A percentile compares a stretch with the other conserved stretches of the same genome.
Conservation (phyloP, 352 stramenopile species). For the Pythium aquatile region DNA sequence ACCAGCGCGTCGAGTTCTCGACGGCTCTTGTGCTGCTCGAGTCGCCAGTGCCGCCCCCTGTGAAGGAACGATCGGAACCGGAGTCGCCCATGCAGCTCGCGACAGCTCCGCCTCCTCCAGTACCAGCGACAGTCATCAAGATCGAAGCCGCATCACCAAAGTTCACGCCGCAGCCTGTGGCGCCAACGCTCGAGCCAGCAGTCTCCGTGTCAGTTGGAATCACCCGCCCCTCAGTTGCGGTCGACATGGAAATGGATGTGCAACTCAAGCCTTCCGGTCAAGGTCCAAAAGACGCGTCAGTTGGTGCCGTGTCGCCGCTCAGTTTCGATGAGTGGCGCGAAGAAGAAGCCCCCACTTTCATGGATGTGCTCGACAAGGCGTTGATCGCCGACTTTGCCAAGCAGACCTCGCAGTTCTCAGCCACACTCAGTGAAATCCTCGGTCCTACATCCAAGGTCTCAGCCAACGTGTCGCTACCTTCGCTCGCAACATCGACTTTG, state of each 20-base stretch:
- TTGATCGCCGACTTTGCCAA: constrained; percentile 48
- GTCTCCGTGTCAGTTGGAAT: neutral
- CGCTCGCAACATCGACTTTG: neutral
- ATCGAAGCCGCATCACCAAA: constrained; percentile 6
- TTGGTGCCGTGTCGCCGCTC: constrained; percentile 41
- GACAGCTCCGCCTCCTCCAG: neutral
- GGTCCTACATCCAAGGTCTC: neutral
- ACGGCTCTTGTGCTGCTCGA: constrained; percentile 16
- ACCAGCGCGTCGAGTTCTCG: constrained; percentile 48
- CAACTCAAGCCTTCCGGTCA: neutral
- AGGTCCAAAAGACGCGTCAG: neutral
- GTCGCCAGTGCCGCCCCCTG: constrained; percentile 20
- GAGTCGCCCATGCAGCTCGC: constrained; percentile 1
- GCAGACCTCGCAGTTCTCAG: constrained; percentile 28
- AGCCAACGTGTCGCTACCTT: neutral
- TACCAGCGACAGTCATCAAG: constrained; percentile 3
- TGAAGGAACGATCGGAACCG: constrained; percentile 1
- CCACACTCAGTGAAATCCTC: constrained; percentile 22
- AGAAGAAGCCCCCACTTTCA: constrained; percentile 29
- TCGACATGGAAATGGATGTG: neutral
- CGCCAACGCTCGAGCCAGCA: neutral
- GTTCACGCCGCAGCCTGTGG: neutral
- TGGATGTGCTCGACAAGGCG: constrained; percentile 45
- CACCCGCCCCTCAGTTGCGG: constrained; percentile 9
- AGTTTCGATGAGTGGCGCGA: constrained; percentile 69